Base-by-base conservation (phyloP, 2,329 filamentous ascomycete species). In the Ceratocystis cubensis region DNA sequence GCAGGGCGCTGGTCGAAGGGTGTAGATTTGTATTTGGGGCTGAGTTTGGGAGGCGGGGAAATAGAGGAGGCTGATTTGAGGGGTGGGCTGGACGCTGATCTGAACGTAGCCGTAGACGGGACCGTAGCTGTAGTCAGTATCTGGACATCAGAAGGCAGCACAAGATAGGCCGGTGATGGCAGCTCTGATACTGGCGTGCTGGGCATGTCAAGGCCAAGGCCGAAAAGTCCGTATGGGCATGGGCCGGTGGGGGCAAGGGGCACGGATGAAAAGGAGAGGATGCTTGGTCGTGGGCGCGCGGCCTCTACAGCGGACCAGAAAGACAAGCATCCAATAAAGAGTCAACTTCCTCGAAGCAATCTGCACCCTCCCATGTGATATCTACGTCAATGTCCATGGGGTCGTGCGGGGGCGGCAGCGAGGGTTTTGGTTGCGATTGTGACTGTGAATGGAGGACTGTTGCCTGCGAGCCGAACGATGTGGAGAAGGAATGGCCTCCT, bases 331-430 rank as follows among this genome's bases (percentile, higher is more conserved):
- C 83, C 63, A 87, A 75, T 17, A 87, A 77, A 50, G 74, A 76
- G 70, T 87, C 81, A 30, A 88, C 76, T 70, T 78, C 77, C 69
- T 86, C 84, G 37, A 77, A 74, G 2, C 71, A 69, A 61, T 82
- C 80, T 48, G 80, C 81, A 2, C 85, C 86, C 61, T 86, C 84
- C 86, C 86, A 88, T 70, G 78, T 78, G n/a, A 77, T 73, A 13
- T 85, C 82, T 20, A 73, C 74, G 71, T 87, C 84, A 57, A 84
- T 75, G 7, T 86, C 83, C 82, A 85, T 86, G n/a, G 77, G 73
- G 65, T 85, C 82, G 1, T 75, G 72, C 65, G 80, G 41, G 7
- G 15, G 33, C 10, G 37, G 28, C 17, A 22, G 63, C 20, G 63
- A 33, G 7, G 28, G 48, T 15, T 28, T 8, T 50, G 45, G 30